Base-by-base conservation (phyloP, 176 grass and related monocot genomes). In the Eleusine indica region DNA sequence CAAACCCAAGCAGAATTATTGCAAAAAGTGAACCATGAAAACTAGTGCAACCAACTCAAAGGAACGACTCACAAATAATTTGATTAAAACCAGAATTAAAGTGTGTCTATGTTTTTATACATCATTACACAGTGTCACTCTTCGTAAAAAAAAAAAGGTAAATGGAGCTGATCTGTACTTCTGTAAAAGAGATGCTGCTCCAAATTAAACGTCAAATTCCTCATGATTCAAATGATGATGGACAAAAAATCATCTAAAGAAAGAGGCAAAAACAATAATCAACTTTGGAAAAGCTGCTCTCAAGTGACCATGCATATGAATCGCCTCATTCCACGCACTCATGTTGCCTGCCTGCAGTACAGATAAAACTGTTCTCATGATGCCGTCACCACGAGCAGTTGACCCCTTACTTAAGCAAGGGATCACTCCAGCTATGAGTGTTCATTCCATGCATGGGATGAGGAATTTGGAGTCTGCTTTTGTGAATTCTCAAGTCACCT, bases 261-360 rank as follows among this genome's bases (percentile, higher is more conserved):
- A 37, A 64, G 37, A 81, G 25, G 71, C 32, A 80, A 76, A 46
- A 89, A 77, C 10, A 89, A 66, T 29, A 21, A 38, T 38, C 6
- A 71, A 44, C 88, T 77, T 82, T 82, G 66, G 4, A 73, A 85
- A 86, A 77, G 72, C 54, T 82, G 65, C 22, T 15, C 15, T 40
- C 64, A 68, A 37, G 72, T 82, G 83, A 58, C 72, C 41, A 32
- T 77, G 65, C 83, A 73, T 73, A 77, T 86, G 88, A 79, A 78
- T 86, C 73, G 17, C 83, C 78, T 73, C 78, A 89, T 85, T 81
- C 72, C 56, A 66, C 66, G 53, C 78, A 89, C 78, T 82, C 78
- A 86, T 86, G 71, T 6, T 72, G 77, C 83, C 77, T 72, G 71
- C 72, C 53, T 79, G 29, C 57, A 57, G 80, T 44, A 28, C 71